phyloP scores from a whole-genome alignment of 305 asterid genomes.

The Monarda citriodora region DNA sequence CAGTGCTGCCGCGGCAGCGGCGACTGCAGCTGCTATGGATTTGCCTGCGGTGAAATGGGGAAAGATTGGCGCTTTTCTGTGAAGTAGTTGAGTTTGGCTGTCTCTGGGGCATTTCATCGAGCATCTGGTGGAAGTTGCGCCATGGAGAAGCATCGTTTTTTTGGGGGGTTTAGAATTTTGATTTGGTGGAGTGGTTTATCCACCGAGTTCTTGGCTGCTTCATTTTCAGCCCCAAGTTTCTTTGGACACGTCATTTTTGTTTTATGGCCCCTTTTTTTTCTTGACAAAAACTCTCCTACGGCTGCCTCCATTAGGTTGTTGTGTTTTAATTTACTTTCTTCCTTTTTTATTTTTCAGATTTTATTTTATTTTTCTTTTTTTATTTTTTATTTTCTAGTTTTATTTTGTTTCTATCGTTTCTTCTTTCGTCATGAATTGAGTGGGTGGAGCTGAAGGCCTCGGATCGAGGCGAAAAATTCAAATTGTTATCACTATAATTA shows the following conservation, averaged over 20 bases:
- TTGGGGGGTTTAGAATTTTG: background rate
- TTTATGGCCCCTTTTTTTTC: background rate
- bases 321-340: too few relatives aligned
- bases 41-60: slow-evolving; percentile 16
- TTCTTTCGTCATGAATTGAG: too few relatives aligned
- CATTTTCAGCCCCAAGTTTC: slow-evolving; percentile 34
- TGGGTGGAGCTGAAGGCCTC: too few relatives aligned
- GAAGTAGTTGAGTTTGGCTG: slow-evolving; percentile 8
- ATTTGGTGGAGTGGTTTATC: slow-evolving; percentile 18
- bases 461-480: too few relatives aligned
- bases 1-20: slow-evolving; percentile 32
- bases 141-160: slow-evolving; percentile 39
- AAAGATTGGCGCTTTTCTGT: slow-evolving; percentile 14
- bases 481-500: too few relatives aligned
- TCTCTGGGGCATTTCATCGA: slow-evolving; percentile 35
- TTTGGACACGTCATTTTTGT: slow-evolving; percentile 2
- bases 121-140: slow-evolving; percentile 35
- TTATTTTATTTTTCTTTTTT: too few relatives aligned
- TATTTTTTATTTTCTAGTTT: too few relatives aligned
- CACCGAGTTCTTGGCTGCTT: slow-evolving; percentile 15
- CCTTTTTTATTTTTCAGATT: too few relatives aligned
- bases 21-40: slow-evolving; percentile 23
- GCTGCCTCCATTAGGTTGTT: too few relatives aligned
- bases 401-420: too few relatives aligned
- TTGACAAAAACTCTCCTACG: too few relatives aligned